Conservation (phyloP, 306 rosid species). For the Trifolium dubium region DNA sequence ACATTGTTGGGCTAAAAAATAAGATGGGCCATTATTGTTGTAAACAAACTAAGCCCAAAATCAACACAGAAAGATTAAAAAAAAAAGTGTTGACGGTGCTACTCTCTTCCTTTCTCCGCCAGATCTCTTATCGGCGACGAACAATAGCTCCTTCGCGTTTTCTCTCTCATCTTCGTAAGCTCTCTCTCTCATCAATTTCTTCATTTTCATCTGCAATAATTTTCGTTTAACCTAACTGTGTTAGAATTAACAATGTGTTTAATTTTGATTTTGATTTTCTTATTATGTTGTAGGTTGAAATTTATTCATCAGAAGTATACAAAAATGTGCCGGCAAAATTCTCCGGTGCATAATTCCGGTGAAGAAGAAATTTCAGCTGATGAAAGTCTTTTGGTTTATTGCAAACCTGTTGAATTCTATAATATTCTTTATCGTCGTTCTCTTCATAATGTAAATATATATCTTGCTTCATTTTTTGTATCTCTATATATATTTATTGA, state of each 20-base stretch:
- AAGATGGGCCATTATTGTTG: not conserved
- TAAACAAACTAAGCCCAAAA: not conserved
- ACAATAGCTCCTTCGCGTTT: not conserved
- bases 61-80: no score
- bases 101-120: constrained; percentile 40
- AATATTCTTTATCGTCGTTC: constrained; percentile 88
- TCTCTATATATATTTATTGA: not conserved
- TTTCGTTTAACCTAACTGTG: constrained; percentile 17
- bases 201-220: not conserved
- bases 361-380: constrained; percentile 77
- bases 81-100: not conserved
- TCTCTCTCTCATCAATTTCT: constrained; percentile 5
- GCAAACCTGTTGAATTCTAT: constrained; percentile 98
- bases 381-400: constrained; percentile 84
- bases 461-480: not conserved
- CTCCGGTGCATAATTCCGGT: constrained; percentile 59
- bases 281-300: constrained; percentile 30
- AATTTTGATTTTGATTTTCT: not conserved
- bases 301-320: not conserved
- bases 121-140: constrained; percentile 43
- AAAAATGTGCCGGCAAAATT: constrained; percentile 84
- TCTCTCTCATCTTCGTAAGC: constrained; percentile 30
- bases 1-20: not conserved
- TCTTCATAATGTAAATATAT: constrained; percentile 62
- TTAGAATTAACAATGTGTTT: not conserved